Conservation (phyloP, 2,329 filamentous ascomycete species). For the Fusarium annulatum region DNA sequence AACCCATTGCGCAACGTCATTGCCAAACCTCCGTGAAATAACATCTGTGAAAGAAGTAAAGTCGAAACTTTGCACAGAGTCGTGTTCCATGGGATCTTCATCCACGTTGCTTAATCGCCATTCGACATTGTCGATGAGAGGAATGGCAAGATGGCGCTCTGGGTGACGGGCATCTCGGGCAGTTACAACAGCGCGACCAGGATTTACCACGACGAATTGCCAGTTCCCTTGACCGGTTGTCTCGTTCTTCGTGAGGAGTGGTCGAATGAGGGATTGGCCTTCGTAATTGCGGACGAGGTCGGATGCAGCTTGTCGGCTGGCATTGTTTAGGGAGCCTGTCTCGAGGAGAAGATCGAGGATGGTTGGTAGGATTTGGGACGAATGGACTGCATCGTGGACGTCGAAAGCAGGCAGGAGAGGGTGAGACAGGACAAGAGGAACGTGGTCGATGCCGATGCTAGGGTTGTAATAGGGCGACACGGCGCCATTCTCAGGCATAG, state of each 20-base stretch:
- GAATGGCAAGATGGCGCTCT: constrained; percentile 47
- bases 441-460: constrained; percentile 45
- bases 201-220: constrained; percentile 50
- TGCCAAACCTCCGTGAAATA: constrained; percentile 40
- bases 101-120: constrained; percentile 48
- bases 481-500: constrained; percentile 47
- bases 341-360: constrained; percentile 49
- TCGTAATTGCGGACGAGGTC: constrained; percentile 47
- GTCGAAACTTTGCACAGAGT: constrained; percentile 44
- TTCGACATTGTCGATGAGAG: constrained; percentile 47
- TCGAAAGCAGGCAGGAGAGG: constrained; percentile 46
- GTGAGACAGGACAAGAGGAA: constrained; percentile 49
- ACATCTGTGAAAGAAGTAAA: constrained; percentile 40
- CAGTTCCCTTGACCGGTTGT: constrained; percentile 44
- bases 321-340: constrained; percentile 43
- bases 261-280: constrained; percentile 48
- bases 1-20: constrained; percentile 45
- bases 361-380: constrained; percentile 47
- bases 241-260: constrained; percentile 13
- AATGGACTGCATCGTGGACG: constrained; percentile 46
- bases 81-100: constrained; percentile 42
- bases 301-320: constrained; percentile 30
- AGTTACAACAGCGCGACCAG: constrained; percentile 47
- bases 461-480: constrained; percentile 49
- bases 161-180: constrained; percentile 48